Base-by-base conservation (phyloP, 2,329 filamentous ascomycete genomes). In the Colletotrichum orchidophilum region DNA sequence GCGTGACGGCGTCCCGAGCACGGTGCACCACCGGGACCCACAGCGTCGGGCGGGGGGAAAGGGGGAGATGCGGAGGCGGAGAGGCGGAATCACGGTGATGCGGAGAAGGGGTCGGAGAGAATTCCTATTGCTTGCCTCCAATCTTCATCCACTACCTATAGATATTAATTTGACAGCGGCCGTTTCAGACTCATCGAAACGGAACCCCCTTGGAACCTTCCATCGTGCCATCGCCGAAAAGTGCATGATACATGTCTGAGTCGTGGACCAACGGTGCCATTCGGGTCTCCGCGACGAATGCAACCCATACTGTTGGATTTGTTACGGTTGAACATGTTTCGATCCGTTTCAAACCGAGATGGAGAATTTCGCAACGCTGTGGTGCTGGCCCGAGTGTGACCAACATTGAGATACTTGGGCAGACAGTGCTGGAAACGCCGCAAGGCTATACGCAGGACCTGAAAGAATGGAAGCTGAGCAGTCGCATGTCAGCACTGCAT, bases 21-120 rank as follows among this genome's bases (percentile, higher is more conserved):
- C 64, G 58, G 65, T 69, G 59, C 64, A 49, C 64, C 26, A 31
- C 31, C 58, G 64, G 69, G 42, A 52, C 58, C 69, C 53, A 21
- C 50, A 42, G 27, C 21, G 26, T 29, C 42, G 29, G 55, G 63
- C 21, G 63, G 27, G 54, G 54, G 8, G 26, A 11, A 35, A 9
- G 24, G 15, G 59, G 39, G 26, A 18, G 27, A 63, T 63, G 69
- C 64, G 69, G 69, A 71, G 69, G 69, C 69, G 64, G 69, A 46
- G 52, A 35, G n/a, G n/a, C n/a, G n/a, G n/a, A n/a, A n/a, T n/a
- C n/a, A n/a, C 50, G 49, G 60, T 6, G 49, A 24, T 18, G 11
- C 50, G 49, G 24, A 21, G 42, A 52, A 31, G n/a, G 26, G 8
- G 15, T 29, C 60, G 13, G 46, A 29, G 21, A 29, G 3, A 18